phyloP scores from a whole-genome alignment of 2,329 filamentous ascomycete genomes.

The Beauveria pseudobassiana region DNA sequence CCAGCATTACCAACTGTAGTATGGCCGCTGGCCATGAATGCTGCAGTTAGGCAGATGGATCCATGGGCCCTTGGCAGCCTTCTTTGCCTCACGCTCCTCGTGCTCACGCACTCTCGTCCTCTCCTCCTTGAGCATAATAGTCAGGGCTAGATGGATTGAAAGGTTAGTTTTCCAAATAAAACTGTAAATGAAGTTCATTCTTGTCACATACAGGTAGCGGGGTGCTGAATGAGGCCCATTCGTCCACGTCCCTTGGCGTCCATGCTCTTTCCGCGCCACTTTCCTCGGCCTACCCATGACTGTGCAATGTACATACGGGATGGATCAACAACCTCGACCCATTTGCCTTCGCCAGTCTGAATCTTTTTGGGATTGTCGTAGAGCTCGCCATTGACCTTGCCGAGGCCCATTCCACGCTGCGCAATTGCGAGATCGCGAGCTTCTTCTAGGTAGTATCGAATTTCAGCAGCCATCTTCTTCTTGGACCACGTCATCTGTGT shows the following conservation, averaged over 20 bases:
- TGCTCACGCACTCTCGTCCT: constrained; percentile 77
- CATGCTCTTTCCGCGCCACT: constrained; percentile 46
- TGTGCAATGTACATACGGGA: constrained; percentile 85
- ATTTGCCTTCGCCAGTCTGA: constrained; percentile 66
- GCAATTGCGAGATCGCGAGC: constrained; percentile 77
- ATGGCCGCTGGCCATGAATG: constrained; percentile 76
- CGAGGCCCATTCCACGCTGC: constrained; percentile 76
- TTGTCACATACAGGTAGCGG: constrained; percentile 61
- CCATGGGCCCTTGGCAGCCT: constrained; percentile 72
- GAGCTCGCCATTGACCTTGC: constrained; percentile 32
- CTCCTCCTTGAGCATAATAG: constrained; percentile 85
- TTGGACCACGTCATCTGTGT: constrained; percentile 91
- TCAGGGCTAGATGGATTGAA: constrained; percentile 48
- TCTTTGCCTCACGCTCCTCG: constrained; percentile 69
- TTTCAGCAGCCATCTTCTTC: constrained; percentile 82
- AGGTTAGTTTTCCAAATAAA: constrained; percentile 14
- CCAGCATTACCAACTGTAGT: constrained; percentile 72
- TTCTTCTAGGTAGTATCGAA: constrained; percentile 70
- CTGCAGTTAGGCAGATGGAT: constrained; percentile 80
- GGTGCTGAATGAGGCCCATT: constrained; percentile 59
- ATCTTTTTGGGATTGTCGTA: constrained; percentile 44
- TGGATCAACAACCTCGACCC: constrained; percentile 62
- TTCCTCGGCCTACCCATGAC: constrained; percentile 82
- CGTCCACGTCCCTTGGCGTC: constrained; percentile 72
- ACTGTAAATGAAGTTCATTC: background rate